phyloP scores from a whole-genome alignment of 306 rosid species.

The Prunus fruticosa region DNA sequence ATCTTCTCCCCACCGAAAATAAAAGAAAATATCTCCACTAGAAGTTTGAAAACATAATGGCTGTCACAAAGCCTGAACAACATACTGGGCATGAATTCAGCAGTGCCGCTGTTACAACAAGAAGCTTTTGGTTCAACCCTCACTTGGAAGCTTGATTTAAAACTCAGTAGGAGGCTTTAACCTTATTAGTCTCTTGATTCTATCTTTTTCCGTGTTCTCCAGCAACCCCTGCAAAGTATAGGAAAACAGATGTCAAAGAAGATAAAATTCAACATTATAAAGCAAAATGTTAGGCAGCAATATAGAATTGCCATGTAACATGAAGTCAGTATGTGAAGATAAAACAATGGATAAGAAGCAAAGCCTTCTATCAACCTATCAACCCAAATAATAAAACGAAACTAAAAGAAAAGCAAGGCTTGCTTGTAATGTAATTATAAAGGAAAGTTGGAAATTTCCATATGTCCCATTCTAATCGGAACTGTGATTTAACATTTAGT shows the following conservation, averaged over 20 bases:
- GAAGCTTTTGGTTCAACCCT: conserved; percentile 34
- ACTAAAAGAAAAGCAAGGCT: neutral
- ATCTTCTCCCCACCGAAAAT: neutral
- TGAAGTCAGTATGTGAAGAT: neutral
- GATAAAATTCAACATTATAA: neutral
- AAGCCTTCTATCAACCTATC: neutral
- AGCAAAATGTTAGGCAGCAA: neutral
- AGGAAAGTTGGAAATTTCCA: neutral
- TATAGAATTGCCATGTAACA: neutral
- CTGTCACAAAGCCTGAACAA: neutral
- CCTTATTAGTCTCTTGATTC: conserved; percentile 85
- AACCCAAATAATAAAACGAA: neutral
- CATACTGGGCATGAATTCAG: neutral
- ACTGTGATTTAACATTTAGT: neutral
- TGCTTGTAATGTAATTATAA: neutral
- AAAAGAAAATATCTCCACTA: neutral
- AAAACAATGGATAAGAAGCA: neutral
- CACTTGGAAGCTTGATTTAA: conserved; percentile 65
- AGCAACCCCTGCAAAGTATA: conserved; percentile 60
- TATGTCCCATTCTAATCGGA: neutral
- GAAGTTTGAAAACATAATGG: neutral
- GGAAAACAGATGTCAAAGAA: conserved; percentile 18
- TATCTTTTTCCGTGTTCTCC: conserved; percentile 88
- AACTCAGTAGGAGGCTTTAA: conserved; percentile 84
- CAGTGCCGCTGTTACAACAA: neutral